Conservation (phyloP, 768 basidiomycete genomes). For the Suillus brevipes region DNA sequence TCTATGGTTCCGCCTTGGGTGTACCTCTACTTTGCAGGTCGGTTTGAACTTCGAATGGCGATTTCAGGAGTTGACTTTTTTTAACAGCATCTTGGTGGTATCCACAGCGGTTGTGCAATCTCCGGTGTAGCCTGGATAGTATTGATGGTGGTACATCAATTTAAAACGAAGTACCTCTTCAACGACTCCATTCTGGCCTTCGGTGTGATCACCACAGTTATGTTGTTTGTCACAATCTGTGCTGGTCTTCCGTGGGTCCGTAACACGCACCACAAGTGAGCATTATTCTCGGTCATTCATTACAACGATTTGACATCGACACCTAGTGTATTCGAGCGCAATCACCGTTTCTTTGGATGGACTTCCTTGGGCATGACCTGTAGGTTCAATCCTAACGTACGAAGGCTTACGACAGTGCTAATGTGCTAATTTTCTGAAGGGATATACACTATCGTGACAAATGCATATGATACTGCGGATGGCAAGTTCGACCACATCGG, state of each 20-base stretch:
- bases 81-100: slow-evolving; percentile 70
- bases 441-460: slow-evolving; percentile 67
- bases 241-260: slow-evolving; percentile 80
- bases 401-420: not conserved
- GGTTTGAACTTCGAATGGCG: not conserved
- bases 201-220: slow-evolving; percentile 58
- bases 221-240: slow-evolving; percentile 56
- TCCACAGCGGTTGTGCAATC: slow-evolving; percentile 73
- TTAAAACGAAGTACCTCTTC: slow-evolving; percentile 46
- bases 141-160: slow-evolving; percentile 59
- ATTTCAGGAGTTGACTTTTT: slow-evolving; percentile 13
- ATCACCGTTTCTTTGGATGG: slow-evolving; percentile 82
- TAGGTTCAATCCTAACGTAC: slow-evolving; percentile 17
- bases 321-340: slow-evolving; percentile 71
- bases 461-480: slow-evolving; percentile 57
- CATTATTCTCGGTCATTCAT: slow-evolving; percentile 8
- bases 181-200: slow-evolving; percentile 59
- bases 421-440: slow-evolving; percentile 38
- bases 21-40: slow-evolving; percentile 72
- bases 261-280: slow-evolving; percentile 79
- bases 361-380: slow-evolving; percentile 53
- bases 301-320: slow-evolving; percentile 2
- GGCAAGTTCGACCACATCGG: slow-evolving; percentile 59
- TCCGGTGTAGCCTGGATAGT: slow-evolving; percentile 73
- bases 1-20: slow-evolving; percentile 67